Conservation (phyloP, 331 rosid genomes). For the Prunus yedoensis region DNA sequence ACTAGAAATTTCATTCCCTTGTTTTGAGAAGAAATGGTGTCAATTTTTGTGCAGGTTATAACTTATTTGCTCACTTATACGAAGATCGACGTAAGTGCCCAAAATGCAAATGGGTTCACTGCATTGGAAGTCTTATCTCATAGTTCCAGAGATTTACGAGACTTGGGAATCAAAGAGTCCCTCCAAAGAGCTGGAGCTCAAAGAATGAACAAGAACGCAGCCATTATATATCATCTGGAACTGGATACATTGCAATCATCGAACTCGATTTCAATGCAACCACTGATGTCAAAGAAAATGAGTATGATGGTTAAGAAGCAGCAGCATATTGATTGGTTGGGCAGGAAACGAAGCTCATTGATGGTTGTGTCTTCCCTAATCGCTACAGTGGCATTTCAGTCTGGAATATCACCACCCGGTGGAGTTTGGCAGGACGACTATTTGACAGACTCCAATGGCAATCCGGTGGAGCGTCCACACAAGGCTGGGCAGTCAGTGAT, state of each 20-base stretch:
- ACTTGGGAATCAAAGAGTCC: slow-evolving; percentile 30
- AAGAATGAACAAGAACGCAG: slow-evolving; percentile 9
- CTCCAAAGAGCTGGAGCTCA: slow-evolving; percentile 20
- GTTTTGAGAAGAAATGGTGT: neutral
- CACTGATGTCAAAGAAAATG: slow-evolving; percentile 18
- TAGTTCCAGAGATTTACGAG: slow-evolving; percentile 34
- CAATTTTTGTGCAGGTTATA: slow-evolving; percentile 22
- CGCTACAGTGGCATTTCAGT: slow-evolving; percentile 31
- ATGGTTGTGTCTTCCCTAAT: slow-evolving; percentile 38
- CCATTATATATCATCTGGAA: slow-evolving; percentile 5
- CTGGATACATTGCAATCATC: slow-evolving; percentile 5
- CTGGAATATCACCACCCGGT: slow-evolving; percentile 30
- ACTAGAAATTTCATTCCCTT: neutral
- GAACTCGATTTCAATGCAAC: slow-evolving; percentile 1
- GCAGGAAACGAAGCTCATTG: slow-evolving; percentile 26
- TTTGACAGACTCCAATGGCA: slow-evolving; percentile 16
- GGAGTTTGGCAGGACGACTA: slow-evolving; percentile 37
- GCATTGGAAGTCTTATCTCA: slow-evolving; percentile 21
- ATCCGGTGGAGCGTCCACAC: slow-evolving; percentile 25
- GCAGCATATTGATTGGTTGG: slow-evolving; percentile 26
- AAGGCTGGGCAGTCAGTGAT: slow-evolving; percentile 28
- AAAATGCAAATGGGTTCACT: slow-evolving; percentile 28
- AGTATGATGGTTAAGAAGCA: slow-evolving; percentile 12
- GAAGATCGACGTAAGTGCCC: slow-evolving; percentile 25
- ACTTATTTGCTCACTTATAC: slow-evolving; percentile 19